These are phyloP conservation scores for Waltergamsia citrina DNA, from an alignment of 2,329 filamentous ascomycete species.

Conservation along the genomic window DNA sequence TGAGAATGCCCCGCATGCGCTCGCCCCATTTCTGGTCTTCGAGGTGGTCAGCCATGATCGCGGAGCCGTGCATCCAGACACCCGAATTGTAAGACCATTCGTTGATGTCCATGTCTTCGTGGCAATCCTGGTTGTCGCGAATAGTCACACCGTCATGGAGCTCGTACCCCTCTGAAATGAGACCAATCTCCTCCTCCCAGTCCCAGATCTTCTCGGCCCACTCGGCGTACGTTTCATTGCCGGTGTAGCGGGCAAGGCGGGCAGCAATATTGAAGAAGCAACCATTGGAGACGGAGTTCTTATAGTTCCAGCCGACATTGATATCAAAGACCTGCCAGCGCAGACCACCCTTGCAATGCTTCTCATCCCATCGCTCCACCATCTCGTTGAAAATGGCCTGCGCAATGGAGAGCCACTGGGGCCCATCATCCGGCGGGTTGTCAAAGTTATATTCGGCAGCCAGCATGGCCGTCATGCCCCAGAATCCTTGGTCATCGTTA, in stretches of 20 bases:
- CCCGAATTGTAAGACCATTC: constrained; percentile 66
- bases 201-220: constrained; percentile 66
- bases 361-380: constrained; percentile 57
- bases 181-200: constrained; percentile 46
- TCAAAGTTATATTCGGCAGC: constrained; percentile 71
- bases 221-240: constrained; percentile 67
- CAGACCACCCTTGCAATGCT: constrained; percentile 60
- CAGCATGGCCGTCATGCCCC: constrained; percentile 73
- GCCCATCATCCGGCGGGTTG: constrained; percentile 50
- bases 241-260: constrained; percentile 68
- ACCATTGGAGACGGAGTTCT: constrained; percentile 60
- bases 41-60: constrained; percentile 57
- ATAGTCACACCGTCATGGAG: constrained; percentile 42
- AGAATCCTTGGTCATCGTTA: constrained; percentile 76
- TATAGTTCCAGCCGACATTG: constrained; percentile 63
- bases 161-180: constrained; percentile 45
- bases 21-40: constrained; percentile 41
- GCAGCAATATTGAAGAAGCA: constrained; percentile 62
- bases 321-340: constrained; percentile 80
- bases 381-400: constrained; percentile 78
- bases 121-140: constrained; percentile 26
- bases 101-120: constrained; percentile 41
- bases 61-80: constrained; percentile 51
- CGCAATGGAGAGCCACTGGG: constrained; percentile 67
- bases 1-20: constrained; percentile 49